A percentile compares a stretch with the other conserved stretches of the same genome.
These are phyloP conservation scores for Aureobasidium lini DNA, from an alignment of 2,329 filamentous ascomycete species.

Conservation along the genomic window DNA sequence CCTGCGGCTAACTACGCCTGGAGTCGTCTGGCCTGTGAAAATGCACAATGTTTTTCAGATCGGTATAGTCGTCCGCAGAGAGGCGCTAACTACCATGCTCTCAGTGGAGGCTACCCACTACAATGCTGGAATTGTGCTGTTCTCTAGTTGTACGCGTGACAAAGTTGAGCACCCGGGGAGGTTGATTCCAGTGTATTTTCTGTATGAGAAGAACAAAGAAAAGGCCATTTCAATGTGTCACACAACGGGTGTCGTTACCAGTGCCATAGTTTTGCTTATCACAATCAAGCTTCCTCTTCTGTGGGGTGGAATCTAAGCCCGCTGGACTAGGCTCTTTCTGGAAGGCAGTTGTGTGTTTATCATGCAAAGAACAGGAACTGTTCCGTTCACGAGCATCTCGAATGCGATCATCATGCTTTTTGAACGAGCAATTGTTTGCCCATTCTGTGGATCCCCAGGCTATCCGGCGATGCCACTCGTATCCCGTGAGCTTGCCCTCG, in stretches of 20 bases:
- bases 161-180: no score
- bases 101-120: no score
- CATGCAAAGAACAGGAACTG: background rate
- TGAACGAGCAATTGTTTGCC: background rate
- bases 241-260: background rate
- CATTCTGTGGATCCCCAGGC: background rate
- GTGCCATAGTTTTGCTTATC: background rate
- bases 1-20: no score
- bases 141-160: no score
- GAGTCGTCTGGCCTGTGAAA: no score
- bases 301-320: background rate
- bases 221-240: background rate
- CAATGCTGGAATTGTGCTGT: no score
- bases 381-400: background rate
- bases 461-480: slow-evolving; percentile 3
- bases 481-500: background rate
- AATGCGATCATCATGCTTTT: background rate
- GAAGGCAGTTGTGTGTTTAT: background rate
- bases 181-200: no score
- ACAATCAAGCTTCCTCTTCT: slow-evolving; percentile 5
- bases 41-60: no score
- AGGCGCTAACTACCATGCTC: no score
- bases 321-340: background rate
- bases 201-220: no score
- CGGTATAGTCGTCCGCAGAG: no score